Conservation (phyloP, 352 stramenopile genomes). For the Lagenidium giganteum region DNA sequence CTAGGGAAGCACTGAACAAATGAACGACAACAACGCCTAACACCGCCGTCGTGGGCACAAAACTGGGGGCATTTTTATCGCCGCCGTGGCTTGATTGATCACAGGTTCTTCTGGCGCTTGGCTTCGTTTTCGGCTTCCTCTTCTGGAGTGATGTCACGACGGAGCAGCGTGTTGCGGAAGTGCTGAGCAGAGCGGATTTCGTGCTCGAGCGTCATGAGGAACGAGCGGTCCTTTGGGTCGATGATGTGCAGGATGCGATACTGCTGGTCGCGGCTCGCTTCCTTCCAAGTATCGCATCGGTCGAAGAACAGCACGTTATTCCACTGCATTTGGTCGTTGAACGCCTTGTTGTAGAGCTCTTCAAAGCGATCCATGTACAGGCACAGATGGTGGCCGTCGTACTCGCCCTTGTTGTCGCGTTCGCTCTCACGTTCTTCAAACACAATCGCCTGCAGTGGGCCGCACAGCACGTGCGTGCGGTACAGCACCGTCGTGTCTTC, state of each 20-base stretch:
- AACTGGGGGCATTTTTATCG: too few relatives aligned
- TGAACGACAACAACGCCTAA: too few relatives aligned
- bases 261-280: slow-evolving; percentile 64
- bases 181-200: slow-evolving; percentile 68
- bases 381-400: slow-evolving; percentile 72
- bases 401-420: slow-evolving; percentile 50
- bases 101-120: slow-evolving; percentile 57
- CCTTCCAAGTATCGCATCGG: slow-evolving; percentile 57
- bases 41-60: too few relatives aligned
- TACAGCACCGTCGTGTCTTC: slow-evolving; percentile 18
- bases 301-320: slow-evolving; percentile 75
- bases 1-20: too few relatives aligned
- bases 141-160: slow-evolving; percentile 40
- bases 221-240: slow-evolving; percentile 54
- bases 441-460: slow-evolving; percentile 50
- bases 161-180: slow-evolving; percentile 64
- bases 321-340: slow-evolving; percentile 59
- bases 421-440: slow-evolving; percentile 57
- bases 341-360: slow-evolving; percentile 49
- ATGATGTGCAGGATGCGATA: slow-evolving; percentile 66
- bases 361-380: slow-evolving; percentile 73
- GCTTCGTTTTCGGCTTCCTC: slow-evolving; percentile 47
- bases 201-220: slow-evolving; percentile 64
- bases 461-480: slow-evolving; percentile 41
- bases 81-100: too few relatives aligned